Conservation (phyloP, 2,329 filamentous ascomycete genomes). For the Arthrocladium fulminans region DNA sequence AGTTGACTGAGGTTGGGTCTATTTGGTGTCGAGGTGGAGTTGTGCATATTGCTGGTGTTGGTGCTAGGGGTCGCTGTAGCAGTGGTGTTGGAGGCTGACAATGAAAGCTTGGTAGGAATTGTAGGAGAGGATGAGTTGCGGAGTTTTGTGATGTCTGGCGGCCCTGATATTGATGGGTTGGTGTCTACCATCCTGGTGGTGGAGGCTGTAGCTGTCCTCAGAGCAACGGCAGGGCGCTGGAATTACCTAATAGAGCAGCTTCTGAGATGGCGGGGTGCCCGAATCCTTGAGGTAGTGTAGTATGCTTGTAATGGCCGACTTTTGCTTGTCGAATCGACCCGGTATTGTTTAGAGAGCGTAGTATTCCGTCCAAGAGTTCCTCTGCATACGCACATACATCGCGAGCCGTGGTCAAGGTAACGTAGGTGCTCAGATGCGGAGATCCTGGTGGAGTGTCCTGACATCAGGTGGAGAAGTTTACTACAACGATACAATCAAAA, state of each 20-base stretch:
- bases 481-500: no score
- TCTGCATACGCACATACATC: background rate
- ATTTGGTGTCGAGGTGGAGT: no score
- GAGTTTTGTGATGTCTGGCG: background rate
- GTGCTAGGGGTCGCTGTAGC: background rate
- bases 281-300: no score
- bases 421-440: background rate
- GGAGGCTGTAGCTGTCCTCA: background rate
- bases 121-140: constrained; percentile 2
- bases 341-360: background rate
- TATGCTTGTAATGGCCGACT: no score
- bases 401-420: background rate
- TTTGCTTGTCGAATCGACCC: no score
- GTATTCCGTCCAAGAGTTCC: background rate
- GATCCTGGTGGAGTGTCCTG: background rate
- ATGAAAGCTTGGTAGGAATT: constrained; percentile 2
- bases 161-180: background rate
- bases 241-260: background rate
- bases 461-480: background rate
- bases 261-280: no score
- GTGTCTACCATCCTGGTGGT: background rate
- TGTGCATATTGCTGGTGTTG: background rate
- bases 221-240: background rate
- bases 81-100: background rate
- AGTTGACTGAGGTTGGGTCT: constrained; percentile 38